Percentiles rank a stretch among this genome's conserved stretches.
Evolutionary conservation across 2,329 filamentous ascomycete species (phyloP).

Genomic region (Tolypocladium nubicola): DNA sequence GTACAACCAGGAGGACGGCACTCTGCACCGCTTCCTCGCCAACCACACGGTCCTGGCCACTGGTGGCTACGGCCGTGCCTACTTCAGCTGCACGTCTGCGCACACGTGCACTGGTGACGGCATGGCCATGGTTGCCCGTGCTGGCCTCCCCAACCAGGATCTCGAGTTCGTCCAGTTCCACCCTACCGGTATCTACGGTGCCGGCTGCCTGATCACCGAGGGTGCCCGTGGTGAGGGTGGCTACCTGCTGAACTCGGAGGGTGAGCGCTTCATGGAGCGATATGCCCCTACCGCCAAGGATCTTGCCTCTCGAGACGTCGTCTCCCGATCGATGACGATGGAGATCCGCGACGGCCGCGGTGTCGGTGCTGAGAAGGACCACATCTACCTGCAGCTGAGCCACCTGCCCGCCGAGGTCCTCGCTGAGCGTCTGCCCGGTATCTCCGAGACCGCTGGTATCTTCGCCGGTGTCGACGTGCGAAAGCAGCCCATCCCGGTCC

Average conservation of each 20-base stretch:
- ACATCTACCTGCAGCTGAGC: conserved; percentile 96
- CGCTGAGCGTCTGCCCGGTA: conserved; percentile 93
- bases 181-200: conserved; percentile 97
- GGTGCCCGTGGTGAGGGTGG: conserved; percentile 96
- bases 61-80: conserved; percentile 93
- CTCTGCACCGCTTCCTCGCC: conserved; percentile 89
- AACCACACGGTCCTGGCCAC: conserved; percentile 96
- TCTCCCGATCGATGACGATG: conserved; percentile 95
- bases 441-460: conserved; percentile 95
- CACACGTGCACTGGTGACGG: conserved; percentile 98
- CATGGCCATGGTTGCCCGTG: conserved; percentile 98
- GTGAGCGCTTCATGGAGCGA: conserved; percentile 98
- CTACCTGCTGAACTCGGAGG: conserved; percentile 93
- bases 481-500: conserved; percentile 92
- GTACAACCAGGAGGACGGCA: conserved; percentile 98
- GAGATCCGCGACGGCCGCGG: conserved; percentile 96
- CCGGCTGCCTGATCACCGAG: conserved; percentile 95
- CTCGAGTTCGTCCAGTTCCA: conserved; percentile 99
- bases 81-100: conserved; percentile 96
- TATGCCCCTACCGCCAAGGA: conserved; percentile 98
- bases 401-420: conserved; percentile 88
- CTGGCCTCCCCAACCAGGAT: conserved; percentile 97
- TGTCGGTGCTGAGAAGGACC: conserved; percentile 94
- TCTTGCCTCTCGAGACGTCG: conserved; percentile 90
- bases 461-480: conserved; percentile 95